Evolutionary conservation across 192 early-diverging fungal species (phyloP).

Genomic region (Endogone sp.): DNA sequence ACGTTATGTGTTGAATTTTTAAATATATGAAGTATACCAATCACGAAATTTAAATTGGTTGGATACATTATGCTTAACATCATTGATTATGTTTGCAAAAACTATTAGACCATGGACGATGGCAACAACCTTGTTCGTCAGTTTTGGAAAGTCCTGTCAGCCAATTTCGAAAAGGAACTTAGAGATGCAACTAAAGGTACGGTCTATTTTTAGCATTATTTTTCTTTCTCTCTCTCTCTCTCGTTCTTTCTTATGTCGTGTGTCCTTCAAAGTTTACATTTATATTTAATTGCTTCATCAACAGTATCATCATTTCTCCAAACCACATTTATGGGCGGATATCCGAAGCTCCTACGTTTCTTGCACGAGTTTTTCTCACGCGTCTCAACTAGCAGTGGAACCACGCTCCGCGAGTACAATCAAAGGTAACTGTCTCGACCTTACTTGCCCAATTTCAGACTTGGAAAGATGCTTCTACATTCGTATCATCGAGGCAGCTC

Average conservation of each 20-base stretch:
- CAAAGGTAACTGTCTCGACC: slow-evolving; percentile 32
- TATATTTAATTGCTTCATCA: too few species aligned
- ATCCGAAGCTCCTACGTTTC: slow-evolving; percentile 43
- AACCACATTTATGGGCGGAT: slow-evolving; percentile 47
- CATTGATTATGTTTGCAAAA: too few species aligned
- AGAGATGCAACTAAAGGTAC: slow-evolving; percentile 48
- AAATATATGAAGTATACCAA: not conserved
- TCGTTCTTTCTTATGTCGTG: too few species aligned
- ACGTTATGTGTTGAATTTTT: not conserved
- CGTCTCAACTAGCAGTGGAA: slow-evolving; percentile 41
- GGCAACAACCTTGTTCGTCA: slow-evolving; percentile 43
- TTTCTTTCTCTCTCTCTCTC: not conserved
- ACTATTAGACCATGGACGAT: slow-evolving; percentile 36
- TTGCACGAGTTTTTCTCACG: slow-evolving; percentile 52
- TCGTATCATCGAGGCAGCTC: not conserved
- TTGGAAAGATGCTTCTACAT: too few species aligned
- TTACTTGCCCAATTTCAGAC: not conserved
- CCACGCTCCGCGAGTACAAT: slow-evolving; percentile 36
- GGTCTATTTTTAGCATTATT: not conserved
- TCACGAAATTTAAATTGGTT: too few species aligned
- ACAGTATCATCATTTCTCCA: slow-evolving; percentile 48
- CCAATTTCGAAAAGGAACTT: slow-evolving; percentile 48
- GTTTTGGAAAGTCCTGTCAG: slow-evolving; percentile 49
- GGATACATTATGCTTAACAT: too few species aligned
- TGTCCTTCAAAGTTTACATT: too few species aligned